Evolutionary conservation across 2,329 filamentous ascomycete species (phyloP), one percentile per base, ranked within the genome.

Genomic region (Colletotrichum falcatum): DNA sequence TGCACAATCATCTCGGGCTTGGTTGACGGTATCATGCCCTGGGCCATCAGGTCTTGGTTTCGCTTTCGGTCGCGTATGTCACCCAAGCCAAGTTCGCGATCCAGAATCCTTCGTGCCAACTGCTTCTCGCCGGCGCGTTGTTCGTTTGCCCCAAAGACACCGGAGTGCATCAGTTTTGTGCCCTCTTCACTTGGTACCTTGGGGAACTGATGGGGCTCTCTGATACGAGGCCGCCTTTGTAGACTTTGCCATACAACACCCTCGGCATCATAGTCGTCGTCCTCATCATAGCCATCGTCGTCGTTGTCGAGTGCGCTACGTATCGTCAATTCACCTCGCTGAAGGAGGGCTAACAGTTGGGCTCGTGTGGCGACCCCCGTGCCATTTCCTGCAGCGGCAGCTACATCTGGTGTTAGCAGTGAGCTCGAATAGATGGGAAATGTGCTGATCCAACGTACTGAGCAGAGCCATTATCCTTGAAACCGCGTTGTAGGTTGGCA

Each of bases 1-100:
- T 97, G 93, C 72, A 98, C 91, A 72, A 97, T 93, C 76, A 93
- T 92, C 77, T 98, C 95, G 0, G 94, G 91, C 30, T 88, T 88
- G 0, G 90, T 92, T 3, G 88, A 87, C 0, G 96, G 95, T 69
- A 98, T 90, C 83, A 97, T 87, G 37, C 87, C 87, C 88, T 96
- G 77, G 5, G 62, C 49, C 42, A 51, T 53, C 28, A 95, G 82
- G 60, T 82, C 83, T 60, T 88, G 86, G 70, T 90, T 91, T n/a
- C 89, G 83, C 70, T 85, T 87, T 66, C 87, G 88, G 63, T 88
- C 87, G 3, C 87, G 83, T 8, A 87, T 86, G 60, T 86, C 84
- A 20, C 90, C 90, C n/a, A 92, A 78, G 0, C 93, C 95, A 42
- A 98, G 81, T 79, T 98, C 94, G 54, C 95, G 89, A 78, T 93